Percentiles rank a stretch among this genome's conserved stretches.
Conservation (phyloP, 192 early-diverging fungal genomes). For the Podila epigama region DNA sequence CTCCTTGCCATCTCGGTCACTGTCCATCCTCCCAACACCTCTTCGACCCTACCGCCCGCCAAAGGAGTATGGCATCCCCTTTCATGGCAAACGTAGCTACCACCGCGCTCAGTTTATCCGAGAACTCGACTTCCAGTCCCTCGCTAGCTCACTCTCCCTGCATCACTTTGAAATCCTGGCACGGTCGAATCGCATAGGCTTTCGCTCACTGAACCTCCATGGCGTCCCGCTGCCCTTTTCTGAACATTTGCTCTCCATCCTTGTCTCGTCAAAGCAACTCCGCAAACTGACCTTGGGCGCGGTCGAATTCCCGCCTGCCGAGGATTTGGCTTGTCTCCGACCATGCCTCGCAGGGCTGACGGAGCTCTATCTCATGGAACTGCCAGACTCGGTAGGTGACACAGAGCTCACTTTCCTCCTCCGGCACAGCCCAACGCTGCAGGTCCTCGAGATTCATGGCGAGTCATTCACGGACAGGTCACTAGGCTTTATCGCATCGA, state of each 20-base stretch:
- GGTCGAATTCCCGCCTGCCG: slow-evolving; percentile 6
- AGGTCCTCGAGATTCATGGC: slow-evolving; percentile 26
- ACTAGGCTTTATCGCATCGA: slow-evolving; percentile 13
- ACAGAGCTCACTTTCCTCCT: slow-evolving; percentile 7
- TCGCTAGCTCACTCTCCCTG: background rate
- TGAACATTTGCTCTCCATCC: slow-evolving; percentile 28
- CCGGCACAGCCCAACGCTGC: slow-evolving; percentile 8
- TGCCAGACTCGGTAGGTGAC: slow-evolving; percentile 24
- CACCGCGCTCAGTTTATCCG: slow-evolving; percentile 44
- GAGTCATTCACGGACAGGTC: slow-evolving; percentile 37
- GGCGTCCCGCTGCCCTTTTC: slow-evolving; percentile 24
- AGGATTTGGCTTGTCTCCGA: slow-evolving; percentile 14
- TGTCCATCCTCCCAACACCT: slow-evolving; percentile 17
- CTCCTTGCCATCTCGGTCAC: slow-evolving; percentile 1
- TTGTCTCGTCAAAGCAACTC: slow-evolving; percentile 12
- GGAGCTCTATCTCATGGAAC: slow-evolving; percentile 17
- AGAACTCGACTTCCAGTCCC: slow-evolving; percentile 10
- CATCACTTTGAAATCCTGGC: slow-evolving; percentile 46
- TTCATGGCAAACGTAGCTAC: slow-evolving; percentile 35
- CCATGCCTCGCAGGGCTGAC: slow-evolving; percentile 13
- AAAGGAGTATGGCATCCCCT: slow-evolving; percentile 40
- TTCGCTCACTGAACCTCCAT: slow-evolving; percentile 28
- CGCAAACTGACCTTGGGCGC: slow-evolving; percentile 4
- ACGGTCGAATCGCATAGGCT: slow-evolving; percentile 27
- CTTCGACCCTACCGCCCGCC: slow-evolving; percentile 10